phyloP scores from a whole-genome alignment of 164 flowering plant genomes.

The Macadamia tetraphylla region DNA sequence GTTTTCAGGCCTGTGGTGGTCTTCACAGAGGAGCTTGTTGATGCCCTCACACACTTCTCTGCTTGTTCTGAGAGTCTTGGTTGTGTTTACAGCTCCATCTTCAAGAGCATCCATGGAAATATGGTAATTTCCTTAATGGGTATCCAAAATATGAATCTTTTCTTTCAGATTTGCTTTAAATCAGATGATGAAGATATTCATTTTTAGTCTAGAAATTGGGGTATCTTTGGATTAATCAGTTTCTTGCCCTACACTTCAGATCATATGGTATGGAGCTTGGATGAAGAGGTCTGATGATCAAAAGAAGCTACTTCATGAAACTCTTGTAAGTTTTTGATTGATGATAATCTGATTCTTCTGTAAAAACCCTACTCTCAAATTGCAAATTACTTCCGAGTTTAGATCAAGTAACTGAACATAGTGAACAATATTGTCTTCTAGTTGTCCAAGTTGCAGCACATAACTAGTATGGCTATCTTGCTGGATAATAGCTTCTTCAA shows the following conservation, averaged over 20 bases:
- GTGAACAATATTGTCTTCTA: constrained; percentile 5
- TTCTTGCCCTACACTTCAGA: constrained; percentile 21
- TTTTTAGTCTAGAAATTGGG: background rate
- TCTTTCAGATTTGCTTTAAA: too few species aligned
- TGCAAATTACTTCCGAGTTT: too few species aligned
- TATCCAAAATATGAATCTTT: too few species aligned
- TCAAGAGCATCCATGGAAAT: constrained; percentile 65
- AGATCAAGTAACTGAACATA: too few species aligned
- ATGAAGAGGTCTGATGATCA: constrained; percentile 34
- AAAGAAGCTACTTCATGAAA: constrained; percentile 24
- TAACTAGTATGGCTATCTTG: constrained; percentile 42
- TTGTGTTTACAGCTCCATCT: constrained; percentile 47
- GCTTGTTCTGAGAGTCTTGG: constrained; percentile 38
- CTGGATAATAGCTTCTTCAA: constrained; percentile 42
- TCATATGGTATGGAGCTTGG: constrained; percentile 75
- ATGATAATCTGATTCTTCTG: background rate
- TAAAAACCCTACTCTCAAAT: too few species aligned
- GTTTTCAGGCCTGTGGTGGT: constrained; percentile 43
- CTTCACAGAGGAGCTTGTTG: constrained; percentile 13
- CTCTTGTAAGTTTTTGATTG: constrained; percentile 33
- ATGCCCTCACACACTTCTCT: constrained; percentile 38
- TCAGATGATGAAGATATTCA: too few species aligned
- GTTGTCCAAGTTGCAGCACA: constrained; percentile 30
- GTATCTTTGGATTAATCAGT: background rate
- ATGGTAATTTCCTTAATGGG: constrained; percentile 25